phyloP scores from a whole-genome alignment of 345 rosid species.

The Eucalyptus sideroxylon region DNA sequence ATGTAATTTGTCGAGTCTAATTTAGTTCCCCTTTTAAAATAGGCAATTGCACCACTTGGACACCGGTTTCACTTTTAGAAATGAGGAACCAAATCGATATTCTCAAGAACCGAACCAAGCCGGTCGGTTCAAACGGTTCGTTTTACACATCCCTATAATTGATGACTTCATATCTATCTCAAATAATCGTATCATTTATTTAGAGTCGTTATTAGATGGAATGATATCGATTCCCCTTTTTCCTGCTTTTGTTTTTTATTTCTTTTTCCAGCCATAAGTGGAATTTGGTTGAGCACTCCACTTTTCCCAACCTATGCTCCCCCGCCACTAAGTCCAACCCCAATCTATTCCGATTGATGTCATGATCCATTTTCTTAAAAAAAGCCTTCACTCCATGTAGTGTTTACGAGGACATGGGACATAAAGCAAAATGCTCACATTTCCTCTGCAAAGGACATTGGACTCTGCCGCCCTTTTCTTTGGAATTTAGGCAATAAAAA shows the following conservation, averaged over 20 bases:
- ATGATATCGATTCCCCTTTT: not conserved
- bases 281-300: not conserved
- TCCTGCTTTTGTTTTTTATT: not conserved
- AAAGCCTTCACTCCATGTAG: not conserved
- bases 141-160: too few relatives aligned
- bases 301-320: not conserved
- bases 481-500: not conserved
- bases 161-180: too few relatives aligned
- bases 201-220: not conserved
- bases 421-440: not conserved
- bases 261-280: not conserved
- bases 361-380: not conserved
- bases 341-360: not conserved
- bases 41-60: rapidly evolving
- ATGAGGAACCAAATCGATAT: too few relatives aligned
- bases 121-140: rapidly evolving
- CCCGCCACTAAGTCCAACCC: not conserved
- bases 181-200: too few relatives aligned
- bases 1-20: too few relatives aligned
- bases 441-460: not conserved
- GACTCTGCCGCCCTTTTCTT: not conserved
- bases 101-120: rapidly evolving
- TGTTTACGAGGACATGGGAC: not conserved
- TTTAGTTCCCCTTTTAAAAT: too few relatives aligned
- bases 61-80: rapidly evolving